Evolutionary conservation across 106 monocot genomes (phyloP), one percentile per base, ranked within the genome.

Genomic region (Dactylorhiza incarnata): DNA sequence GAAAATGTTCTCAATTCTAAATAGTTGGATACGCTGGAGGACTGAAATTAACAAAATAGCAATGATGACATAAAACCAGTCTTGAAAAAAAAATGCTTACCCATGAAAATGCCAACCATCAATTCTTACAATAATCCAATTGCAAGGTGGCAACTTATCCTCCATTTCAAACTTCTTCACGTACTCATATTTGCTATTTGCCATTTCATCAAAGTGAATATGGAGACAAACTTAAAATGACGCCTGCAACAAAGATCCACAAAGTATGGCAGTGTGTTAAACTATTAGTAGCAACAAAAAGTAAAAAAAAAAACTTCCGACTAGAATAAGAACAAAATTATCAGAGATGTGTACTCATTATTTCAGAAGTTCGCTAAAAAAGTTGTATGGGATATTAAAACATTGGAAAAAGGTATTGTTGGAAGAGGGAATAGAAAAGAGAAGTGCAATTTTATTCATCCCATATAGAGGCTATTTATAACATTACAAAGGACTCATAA

Each of bases 171-270:
- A 89, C 44, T 78, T 73, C 87, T 90, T 90, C 75, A 93, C 93
- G 43, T 93, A 93, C 81, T 93, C 90, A 44, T 81, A 93, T 45
- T 87, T 84, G 81, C 87, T 90, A 59, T 93, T 93, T 44, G 90
- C 90, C 93, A 93, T 93, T 22, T 49, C 3, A 48, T 69, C 11
- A 69, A 46, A 69, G 17, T 69, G 29, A 69, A 69, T 17, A n/a
- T 46, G 29, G 37, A 66, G 66, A 37, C 66, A 29, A 37, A 24
- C 37, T 66, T 23, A 12, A 13, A 37, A 66, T 17, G 26, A 19
- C 16, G 43, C 17, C 16, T n/a, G 69, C 16, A 46, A 69, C 2
- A 69, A 69, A 69, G 6, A 46, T 7, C 17, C 29, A 14, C 43
- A 69, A 46, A 46, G 15, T 69, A 16, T 16, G 17, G 45, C 69